These are phyloP conservation scores for Coemansia javaensis DNA, from an alignment of 192 early-diverging fungal species.

Conservation along the genomic window DNA sequence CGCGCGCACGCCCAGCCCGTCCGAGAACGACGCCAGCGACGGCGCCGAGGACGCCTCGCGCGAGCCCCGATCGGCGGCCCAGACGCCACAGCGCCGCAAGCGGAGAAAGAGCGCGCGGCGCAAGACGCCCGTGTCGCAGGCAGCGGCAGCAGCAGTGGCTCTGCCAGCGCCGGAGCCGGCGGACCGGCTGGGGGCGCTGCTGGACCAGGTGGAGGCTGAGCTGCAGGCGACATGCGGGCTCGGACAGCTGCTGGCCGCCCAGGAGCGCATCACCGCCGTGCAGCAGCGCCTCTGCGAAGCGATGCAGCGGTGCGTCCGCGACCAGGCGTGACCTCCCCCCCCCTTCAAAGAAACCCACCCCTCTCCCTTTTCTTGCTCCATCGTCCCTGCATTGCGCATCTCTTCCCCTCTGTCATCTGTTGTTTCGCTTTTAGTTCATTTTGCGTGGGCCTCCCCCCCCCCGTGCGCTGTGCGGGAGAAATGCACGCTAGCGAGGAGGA, in stretches of 20 bases:
- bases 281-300: constrained; percentile 23
- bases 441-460: too few species aligned
- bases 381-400: constrained; percentile 5
- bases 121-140: too few species aligned
- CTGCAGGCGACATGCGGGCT: not conserved
- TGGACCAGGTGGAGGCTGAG: constrained; percentile 17
- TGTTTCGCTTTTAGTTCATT: constrained; percentile 1
- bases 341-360: too few species aligned
- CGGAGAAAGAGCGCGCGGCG: constrained; percentile 12
- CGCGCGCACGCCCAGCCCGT: too few species aligned
- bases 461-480: too few species aligned
- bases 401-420: not conserved
- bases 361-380: constrained; percentile 1
- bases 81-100: constrained; percentile 5
- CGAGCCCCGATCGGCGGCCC: not conserved
- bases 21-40: too few species aligned
- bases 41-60: not conserved
- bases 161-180: not conserved
- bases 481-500: constrained; percentile 34
- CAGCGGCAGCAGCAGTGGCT: not conserved
- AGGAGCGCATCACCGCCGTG: constrained; percentile 16
- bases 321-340: too few species aligned
- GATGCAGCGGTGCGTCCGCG: not conserved
- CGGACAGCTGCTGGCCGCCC: constrained; percentile 2
- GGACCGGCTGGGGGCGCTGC: constrained; percentile 7